Conservation (phyloP, 2,329 filamentous ascomycete species). For the Paraphaeosphaeria sporulosa region DNA sequence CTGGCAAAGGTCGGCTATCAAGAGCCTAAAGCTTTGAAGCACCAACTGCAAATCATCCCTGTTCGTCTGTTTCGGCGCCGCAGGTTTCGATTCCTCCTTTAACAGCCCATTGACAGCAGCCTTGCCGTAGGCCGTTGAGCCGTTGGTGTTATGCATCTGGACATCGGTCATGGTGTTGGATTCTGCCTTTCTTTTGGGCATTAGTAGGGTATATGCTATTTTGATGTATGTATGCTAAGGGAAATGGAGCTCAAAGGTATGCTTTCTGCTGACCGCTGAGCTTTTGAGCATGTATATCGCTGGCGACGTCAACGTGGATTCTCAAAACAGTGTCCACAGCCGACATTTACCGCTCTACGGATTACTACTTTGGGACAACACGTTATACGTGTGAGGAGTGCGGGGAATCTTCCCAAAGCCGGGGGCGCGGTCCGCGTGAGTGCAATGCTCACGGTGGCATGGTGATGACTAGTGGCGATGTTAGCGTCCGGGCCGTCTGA, state of each 20-base stretch:
- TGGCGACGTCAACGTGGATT: background rate
- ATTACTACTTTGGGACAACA: slow-evolving; percentile 5
- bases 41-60: slow-evolving; percentile 50
- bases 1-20: slow-evolving; percentile 72
- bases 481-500: background rate
- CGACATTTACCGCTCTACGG: slow-evolving; percentile 3
- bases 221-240: background rate
- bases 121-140: slow-evolving; percentile 28
- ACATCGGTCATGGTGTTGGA: slow-evolving; percentile 5
- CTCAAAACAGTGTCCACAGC: background rate
- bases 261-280: background rate
- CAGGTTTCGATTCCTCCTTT: slow-evolving; percentile 24
- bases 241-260: background rate
- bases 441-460: background rate
- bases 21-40: slow-evolving; percentile 65
- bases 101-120: slow-evolving; percentile 24
- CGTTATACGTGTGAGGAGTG: background rate
- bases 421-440: slow-evolving; percentile 2
- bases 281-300: background rate
- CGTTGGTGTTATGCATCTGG: slow-evolving; percentile 13
- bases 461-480: slow-evolving; percentile 2
- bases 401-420: slow-evolving; percentile 1
- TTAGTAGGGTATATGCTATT: background rate
- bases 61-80: slow-evolving; percentile 22
- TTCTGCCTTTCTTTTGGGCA: background rate